Percentiles rank a stretch among this genome's conserved stretches.
phyloP scores from a whole-genome alignment of 169 alveolate genomes.

The Plasmodium inui region DNA sequence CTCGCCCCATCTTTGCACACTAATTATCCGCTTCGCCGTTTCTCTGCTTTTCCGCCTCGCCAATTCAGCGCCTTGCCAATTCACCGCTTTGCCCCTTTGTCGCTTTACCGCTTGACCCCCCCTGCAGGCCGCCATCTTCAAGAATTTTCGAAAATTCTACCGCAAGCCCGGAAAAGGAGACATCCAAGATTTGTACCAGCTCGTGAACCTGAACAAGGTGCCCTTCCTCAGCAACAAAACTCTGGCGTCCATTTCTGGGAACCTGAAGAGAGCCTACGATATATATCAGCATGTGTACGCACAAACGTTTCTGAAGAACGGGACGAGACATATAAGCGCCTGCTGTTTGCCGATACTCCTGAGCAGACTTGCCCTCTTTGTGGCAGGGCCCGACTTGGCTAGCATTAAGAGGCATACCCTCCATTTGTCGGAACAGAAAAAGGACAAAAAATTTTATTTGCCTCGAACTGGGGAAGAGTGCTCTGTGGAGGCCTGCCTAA shows the following conservation, averaged over 20 bases:
- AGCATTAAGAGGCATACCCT: constrained; percentile 3
- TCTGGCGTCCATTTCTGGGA: constrained; percentile 23
- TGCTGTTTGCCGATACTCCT: constrained; percentile 39
- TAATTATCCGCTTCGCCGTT: no score
- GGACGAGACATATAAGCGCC: not conserved
- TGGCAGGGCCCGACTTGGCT: constrained; percentile 1
- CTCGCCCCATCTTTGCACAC: no score
- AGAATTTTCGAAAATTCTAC: constrained; percentile 45
- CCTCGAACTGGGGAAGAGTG: not conserved
- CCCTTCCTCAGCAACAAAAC: constrained; percentile 49
- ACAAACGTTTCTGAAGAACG: constrained; percentile 24
- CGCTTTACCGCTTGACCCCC: not conserved
- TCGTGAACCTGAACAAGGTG: constrained; percentile 20
- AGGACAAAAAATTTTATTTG: not conserved
- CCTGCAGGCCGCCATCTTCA: constrained; percentile 42
- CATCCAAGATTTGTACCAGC: constrained; percentile 45
- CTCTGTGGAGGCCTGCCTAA: not conserved
- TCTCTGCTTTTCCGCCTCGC: not conserved
- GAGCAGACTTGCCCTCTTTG: constrained; percentile 15
- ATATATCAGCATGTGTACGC: constrained; percentile 47
- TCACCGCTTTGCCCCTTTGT: not conserved
- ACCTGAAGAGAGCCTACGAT: constrained; percentile 60
- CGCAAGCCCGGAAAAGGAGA: constrained; percentile 37
- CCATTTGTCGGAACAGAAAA: not conserved
- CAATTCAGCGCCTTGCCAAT: not conserved